Evolutionary conservation across 164 flowering plant species (phyloP).

Genomic region (Santalum album): DNA sequence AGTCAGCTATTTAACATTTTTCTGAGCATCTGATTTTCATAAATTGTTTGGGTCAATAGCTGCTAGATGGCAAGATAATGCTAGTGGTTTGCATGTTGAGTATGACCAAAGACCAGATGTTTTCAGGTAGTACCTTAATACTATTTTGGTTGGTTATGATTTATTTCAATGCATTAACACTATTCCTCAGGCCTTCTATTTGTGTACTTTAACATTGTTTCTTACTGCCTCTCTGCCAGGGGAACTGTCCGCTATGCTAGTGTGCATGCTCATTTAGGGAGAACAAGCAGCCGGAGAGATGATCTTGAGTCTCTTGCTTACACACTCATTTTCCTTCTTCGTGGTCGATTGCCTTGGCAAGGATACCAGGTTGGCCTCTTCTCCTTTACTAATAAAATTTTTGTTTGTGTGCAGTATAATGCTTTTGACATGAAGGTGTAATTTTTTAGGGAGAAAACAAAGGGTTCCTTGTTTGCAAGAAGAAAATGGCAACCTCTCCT

Average conservation of each 20-base stretch:
- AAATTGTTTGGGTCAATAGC: no score
- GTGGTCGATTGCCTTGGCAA: slow-evolving; percentile 67
- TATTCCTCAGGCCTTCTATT: background rate
- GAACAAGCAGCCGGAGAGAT: slow-evolving; percentile 59
- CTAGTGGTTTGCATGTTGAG: no score
- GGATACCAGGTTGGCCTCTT: slow-evolving; percentile 45
- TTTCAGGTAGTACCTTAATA: no score
- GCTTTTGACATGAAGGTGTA: background rate
- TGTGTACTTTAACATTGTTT: background rate
- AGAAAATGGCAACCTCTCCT: slow-evolving; percentile 62
- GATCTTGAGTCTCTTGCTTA: slow-evolving; percentile 70
- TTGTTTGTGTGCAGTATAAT: background rate
- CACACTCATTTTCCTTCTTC: slow-evolving; percentile 53
- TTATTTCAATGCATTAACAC: no score
- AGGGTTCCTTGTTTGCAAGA: slow-evolving; percentile 60
- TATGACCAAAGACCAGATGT: no score
- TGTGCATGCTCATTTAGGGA: slow-evolving; percentile 65
- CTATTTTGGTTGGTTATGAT: background rate
- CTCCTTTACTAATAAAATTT: background rate
- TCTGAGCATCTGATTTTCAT: no score
- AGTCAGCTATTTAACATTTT: no score
- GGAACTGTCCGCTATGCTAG: slow-evolving; percentile 70
- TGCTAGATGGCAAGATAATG: no score
- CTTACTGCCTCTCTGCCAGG: slow-evolving; percentile 19
- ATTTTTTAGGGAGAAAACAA: slow-evolving; percentile 56